phyloP scores from a whole-genome alignment of 2,329 filamentous ascomycete species.

The Colletotrichum euphorbiae region DNA sequence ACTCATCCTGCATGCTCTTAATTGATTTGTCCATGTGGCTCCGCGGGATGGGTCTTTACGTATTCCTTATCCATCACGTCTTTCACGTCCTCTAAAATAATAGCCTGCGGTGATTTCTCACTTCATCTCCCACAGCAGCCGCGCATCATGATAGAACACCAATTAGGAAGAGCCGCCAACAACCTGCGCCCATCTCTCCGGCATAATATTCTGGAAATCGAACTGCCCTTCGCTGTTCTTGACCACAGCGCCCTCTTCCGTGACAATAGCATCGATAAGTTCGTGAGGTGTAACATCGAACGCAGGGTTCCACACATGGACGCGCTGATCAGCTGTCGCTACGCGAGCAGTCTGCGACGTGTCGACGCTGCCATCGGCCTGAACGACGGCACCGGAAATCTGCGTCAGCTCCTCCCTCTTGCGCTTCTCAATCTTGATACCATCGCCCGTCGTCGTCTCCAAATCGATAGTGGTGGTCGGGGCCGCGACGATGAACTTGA shows the following conservation, averaged over 20 bases:
- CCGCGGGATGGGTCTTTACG: neutral
- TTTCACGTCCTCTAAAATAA: neutral
- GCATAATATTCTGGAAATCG: slow-evolving; percentile 68
- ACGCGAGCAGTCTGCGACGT: slow-evolving; percentile 74
- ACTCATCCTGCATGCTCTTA: slow-evolving; percentile 69
- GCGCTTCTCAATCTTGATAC: slow-evolving; percentile 93
- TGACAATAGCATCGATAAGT: slow-evolving; percentile 93
- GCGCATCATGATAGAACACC: neutral
- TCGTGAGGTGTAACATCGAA: slow-evolving; percentile 94
- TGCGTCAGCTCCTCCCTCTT: slow-evolving; percentile 84
- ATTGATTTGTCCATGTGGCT: slow-evolving; percentile 33
- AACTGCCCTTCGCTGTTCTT: slow-evolving; percentile 80
- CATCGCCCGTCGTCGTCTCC: slow-evolving; percentile 77
- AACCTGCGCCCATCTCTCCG: slow-evolving; percentile 63
- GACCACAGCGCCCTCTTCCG: slow-evolving; percentile 87
- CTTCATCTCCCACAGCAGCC: neutral
- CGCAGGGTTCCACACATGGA: slow-evolving; percentile 94
- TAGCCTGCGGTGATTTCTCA: neutral
- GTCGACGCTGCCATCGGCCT: slow-evolving; percentile 72
- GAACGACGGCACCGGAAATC: slow-evolving; percentile 80
- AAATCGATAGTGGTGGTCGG: slow-evolving; percentile 95
- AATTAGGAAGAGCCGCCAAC: neutral
- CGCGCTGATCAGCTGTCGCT: slow-evolving; percentile 81
- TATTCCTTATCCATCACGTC: slow-evolving; percentile 6
- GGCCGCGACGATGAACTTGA: slow-evolving; percentile 95